Evolutionary conservation across 1,284 basidiomycete species (phyloP).

Genomic region (Tilletiopsis washingtonensis): DNA sequence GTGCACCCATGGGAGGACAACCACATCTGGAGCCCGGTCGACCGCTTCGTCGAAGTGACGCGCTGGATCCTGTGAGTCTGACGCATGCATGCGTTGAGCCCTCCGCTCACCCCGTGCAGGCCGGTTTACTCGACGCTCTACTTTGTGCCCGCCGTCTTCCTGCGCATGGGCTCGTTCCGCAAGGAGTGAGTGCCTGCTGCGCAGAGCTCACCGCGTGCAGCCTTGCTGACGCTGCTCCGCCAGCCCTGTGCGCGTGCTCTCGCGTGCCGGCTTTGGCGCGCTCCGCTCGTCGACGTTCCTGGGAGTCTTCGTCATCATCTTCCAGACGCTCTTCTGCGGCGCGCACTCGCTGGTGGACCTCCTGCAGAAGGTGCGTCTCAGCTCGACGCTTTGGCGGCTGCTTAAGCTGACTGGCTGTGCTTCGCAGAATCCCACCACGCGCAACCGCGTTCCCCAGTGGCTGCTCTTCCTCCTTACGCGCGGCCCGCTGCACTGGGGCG

Average conservation of each 20-base stretch:
- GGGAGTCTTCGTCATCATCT: constrained; percentile 73
- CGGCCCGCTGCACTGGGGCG: constrained; percentile 59
- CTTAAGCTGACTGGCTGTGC: too few species aligned
- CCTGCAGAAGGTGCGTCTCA: constrained; percentile 33
- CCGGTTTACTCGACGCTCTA: constrained; percentile 78
- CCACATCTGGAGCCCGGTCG: constrained; percentile 61
- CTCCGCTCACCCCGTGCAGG: constrained; percentile 9
- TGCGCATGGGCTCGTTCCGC: constrained; percentile 39
- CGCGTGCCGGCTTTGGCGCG: constrained; percentile 63
- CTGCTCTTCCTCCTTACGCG: constrained; percentile 59
- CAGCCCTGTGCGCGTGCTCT: constrained; percentile 20
- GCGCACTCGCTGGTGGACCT: constrained; percentile 57
- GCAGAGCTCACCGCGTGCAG: too few species aligned
- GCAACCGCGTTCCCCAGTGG: constrained; percentile 48
- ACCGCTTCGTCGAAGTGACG: constrained; percentile 72
- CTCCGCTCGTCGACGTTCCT: constrained; percentile 80
- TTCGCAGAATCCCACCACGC: not conserved
- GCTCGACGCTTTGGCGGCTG: constrained; percentile 19
- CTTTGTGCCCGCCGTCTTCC: constrained; percentile 61
- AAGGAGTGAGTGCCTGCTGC: too few species aligned
- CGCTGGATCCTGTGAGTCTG: constrained; percentile 70
- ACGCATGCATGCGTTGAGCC: too few species aligned
- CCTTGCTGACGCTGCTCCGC: too few species aligned
- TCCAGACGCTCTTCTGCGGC: constrained; percentile 75
- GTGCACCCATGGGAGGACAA: constrained; percentile 72